Percentiles rank a stretch among this genome's conserved stretches.
Conservation (phyloP, 148 eudicot genomes). For the Rheum nobile region DNA sequence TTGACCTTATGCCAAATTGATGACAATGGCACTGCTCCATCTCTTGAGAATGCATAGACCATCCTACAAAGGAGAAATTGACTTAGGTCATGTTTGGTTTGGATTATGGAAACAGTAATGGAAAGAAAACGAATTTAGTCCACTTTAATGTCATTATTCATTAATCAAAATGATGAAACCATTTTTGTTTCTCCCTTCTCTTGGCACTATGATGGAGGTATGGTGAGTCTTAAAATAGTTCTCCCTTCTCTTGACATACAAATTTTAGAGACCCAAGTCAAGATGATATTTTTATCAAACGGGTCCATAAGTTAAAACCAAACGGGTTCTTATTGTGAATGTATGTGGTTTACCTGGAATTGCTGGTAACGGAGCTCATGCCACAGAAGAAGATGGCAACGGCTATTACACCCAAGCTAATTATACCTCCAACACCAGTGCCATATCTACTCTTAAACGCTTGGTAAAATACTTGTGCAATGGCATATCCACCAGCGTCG, state of each 20-base stretch:
- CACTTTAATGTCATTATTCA: too few species aligned
- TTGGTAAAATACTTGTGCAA: slow-evolving; percentile 75
- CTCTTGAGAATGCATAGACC: slow-evolving; percentile 97
- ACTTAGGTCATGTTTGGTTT: too few species aligned
- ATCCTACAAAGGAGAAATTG: slow-evolving; percentile 40
- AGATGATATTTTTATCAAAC: too few species aligned
- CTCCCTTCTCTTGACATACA: too few species aligned
- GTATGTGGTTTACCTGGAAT: slow-evolving; percentile 58
- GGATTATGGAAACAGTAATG: too few species aligned
- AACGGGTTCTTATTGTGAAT: neutral
- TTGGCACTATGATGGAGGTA: too few species aligned
- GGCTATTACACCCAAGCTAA: slow-evolving; percentile 76
- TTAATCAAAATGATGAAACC: too few species aligned
- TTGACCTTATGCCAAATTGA: slow-evolving; percentile 87
- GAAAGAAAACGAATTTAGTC: too few species aligned
- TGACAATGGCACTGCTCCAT: slow-evolving; percentile 98
- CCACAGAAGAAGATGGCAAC: slow-evolving; percentile 92
- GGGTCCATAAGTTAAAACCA: too few species aligned
- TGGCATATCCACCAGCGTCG: slow-evolving; percentile 92
- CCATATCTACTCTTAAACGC: slow-evolving; percentile 83
- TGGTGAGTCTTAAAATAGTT: too few species aligned
- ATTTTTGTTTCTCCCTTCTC: too few species aligned
- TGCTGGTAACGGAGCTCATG: slow-evolving; percentile 93
- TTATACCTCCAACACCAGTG: slow-evolving; percentile 70
- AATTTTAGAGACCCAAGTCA: too few species aligned